These are phyloP conservation scores for Ophiocordyceps australis DNA, from an alignment of 2,329 filamentous ascomycete genomes.

Conservation along the genomic window DNA sequence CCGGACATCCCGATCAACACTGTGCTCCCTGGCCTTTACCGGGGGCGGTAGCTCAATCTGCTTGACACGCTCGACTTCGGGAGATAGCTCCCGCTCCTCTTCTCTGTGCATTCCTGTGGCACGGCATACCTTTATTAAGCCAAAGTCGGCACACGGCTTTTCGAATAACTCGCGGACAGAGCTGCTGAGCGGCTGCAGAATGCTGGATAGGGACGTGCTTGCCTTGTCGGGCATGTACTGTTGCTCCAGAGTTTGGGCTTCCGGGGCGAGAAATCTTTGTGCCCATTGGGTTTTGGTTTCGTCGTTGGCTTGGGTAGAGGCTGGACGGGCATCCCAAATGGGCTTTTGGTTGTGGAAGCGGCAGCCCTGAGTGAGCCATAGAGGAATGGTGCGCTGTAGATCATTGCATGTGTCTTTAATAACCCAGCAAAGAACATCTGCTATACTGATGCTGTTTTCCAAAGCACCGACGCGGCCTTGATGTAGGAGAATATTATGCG, in stretches of 20 bases:
- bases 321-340: constrained; percentile 20
- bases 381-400: constrained; percentile 26
- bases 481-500: constrained; percentile 24
- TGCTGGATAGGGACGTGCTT: neutral
- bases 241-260: constrained; percentile 29
- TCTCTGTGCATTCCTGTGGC: constrained; percentile 22
- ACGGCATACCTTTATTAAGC: neutral
- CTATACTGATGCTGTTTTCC: constrained; percentile 20
- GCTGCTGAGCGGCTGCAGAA: neutral
- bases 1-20: constrained; percentile 21
- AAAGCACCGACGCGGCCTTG: constrained; percentile 12
- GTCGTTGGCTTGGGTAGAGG: constrained; percentile 44
- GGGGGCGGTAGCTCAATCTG: constrained; percentile 28
- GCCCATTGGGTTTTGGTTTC: constrained; percentile 10
- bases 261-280: constrained; percentile 31
- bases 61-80: constrained; percentile 43
- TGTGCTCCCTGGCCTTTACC: constrained; percentile 17
- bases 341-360: constrained; percentile 23
- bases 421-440: constrained; percentile 39
- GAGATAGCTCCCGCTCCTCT: constrained; percentile 48
- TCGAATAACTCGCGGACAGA: neutral
- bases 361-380: constrained; percentile 43
- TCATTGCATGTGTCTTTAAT: constrained; percentile 38
- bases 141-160: constrained; percentile 2
- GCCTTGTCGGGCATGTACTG: constrained; percentile 26